Conservation (phyloP, 768 basidiomycete species). For the Mycena polygramma region DNA sequence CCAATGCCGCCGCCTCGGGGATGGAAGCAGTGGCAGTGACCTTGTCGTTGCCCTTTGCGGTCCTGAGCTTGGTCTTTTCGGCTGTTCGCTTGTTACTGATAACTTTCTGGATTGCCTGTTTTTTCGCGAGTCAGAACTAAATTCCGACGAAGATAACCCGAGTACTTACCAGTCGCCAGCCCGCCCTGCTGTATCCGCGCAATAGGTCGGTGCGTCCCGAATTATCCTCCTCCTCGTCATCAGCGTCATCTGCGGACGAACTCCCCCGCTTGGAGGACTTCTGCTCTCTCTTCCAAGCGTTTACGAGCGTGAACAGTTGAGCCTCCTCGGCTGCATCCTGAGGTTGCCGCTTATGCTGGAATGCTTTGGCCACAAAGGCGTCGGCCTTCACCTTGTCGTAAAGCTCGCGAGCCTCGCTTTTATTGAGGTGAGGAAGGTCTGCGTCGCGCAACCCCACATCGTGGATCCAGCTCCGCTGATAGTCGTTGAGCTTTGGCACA, state of each 20-base stretch:
- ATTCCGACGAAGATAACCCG: no score
- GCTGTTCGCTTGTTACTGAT: constrained; percentile 24
- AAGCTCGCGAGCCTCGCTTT: background rate
- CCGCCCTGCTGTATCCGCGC: constrained; percentile 14
- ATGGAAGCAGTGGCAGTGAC: no score
- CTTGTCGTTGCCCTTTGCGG: background rate
- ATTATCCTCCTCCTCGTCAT: constrained; percentile 14
- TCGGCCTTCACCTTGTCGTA: constrained; percentile 14
- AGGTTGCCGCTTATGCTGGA: constrained; percentile 12
- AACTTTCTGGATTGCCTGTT: constrained; percentile 23
- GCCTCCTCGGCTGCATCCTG: constrained; percentile 10
- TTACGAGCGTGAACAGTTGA: background rate
- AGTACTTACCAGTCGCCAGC: constrained; percentile 19
- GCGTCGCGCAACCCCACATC: constrained; percentile 11
- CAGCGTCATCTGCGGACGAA: background rate
- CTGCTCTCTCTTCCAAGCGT: constrained; percentile 8
- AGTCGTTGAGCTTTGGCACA: constrained; percentile 19
- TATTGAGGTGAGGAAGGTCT: background rate
- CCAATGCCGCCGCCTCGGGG: background rate
- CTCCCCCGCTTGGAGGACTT: background rate
- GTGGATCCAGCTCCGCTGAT: constrained; percentile 22
- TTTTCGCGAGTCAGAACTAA: no score
- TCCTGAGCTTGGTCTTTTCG: background rate
- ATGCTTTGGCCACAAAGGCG: constrained; percentile 23
- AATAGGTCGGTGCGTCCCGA: background rate